A percentile compares a stretch with the other conserved stretches of the same genome.
phyloP scores from a whole-genome alignment of 2,329 filamentous ascomycete species.

The Mariannaea elegans region DNA sequence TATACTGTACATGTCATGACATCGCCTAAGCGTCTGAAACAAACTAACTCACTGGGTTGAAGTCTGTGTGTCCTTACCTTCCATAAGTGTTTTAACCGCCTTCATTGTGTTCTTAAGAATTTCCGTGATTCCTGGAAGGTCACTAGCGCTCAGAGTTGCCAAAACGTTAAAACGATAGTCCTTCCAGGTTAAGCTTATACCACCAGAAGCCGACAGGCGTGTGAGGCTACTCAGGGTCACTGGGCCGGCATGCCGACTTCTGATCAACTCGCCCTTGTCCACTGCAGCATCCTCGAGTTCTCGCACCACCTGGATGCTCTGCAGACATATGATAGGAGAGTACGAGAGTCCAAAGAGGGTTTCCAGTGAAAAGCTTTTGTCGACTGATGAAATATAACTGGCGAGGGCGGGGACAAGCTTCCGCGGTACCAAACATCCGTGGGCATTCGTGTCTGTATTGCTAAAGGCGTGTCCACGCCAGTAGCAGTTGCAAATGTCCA shows the following conservation, averaged over 20 bases:
- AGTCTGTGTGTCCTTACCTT: conserved; percentile 38
- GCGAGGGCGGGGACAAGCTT: conserved; percentile 56
- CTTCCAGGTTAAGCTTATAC: conserved; percentile 73
- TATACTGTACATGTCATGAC: neutral
- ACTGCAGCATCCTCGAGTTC: conserved; percentile 65
- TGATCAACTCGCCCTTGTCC: conserved; percentile 50
- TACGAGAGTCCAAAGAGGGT: conserved; percentile 67
- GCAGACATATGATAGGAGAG: conserved; percentile 64
- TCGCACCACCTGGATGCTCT: conserved; percentile 64
- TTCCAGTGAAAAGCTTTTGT: conserved; percentile 56
- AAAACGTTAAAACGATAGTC: conserved; percentile 80
- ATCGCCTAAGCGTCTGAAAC: neutral
- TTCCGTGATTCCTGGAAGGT: conserved; percentile 71
- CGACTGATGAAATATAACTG: conserved; percentile 59
- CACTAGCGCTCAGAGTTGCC: conserved; percentile 69
- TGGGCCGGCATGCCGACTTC: conserved; percentile 69
- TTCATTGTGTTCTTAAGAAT: conserved; percentile 87
- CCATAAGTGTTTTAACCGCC: conserved; percentile 66
- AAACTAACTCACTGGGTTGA: conserved; percentile 13
- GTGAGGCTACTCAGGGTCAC: conserved; percentile 74
- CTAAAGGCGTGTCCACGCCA: conserved; percentile 81
- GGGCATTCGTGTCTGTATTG: conserved; percentile 68
- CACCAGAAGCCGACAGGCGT: conserved; percentile 70
- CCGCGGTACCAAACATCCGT: conserved; percentile 60
- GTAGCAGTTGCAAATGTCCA: conserved; percentile 86